Evolutionary conservation across 352 stramenopile genomes (phyloP).

Genomic region (Phytophthora lateralis): DNA sequence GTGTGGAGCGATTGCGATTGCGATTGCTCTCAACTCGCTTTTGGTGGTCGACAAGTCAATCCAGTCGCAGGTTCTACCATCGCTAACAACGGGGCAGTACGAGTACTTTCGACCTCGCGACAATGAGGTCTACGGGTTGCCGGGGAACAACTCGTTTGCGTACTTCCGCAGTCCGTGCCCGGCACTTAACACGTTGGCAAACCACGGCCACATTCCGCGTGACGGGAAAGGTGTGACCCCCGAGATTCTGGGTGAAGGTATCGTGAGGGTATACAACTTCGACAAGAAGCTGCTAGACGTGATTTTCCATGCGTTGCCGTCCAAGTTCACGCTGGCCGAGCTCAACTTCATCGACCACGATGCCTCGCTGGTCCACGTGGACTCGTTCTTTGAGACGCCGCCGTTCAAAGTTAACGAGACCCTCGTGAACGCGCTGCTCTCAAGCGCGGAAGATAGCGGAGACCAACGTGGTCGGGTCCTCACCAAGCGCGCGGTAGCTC

Average conservation of each 20-base stretch:
- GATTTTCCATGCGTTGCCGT: conserved; percentile 21
- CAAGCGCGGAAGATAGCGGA: conserved; percentile 33
- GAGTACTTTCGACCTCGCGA: conserved; percentile 50
- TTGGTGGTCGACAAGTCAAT: conserved; percentile 12
- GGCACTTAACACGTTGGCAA: conserved; percentile 51
- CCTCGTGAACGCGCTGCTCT: conserved; percentile 45
- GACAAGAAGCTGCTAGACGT: conserved; percentile 33
- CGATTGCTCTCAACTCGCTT: conserved; percentile 23
- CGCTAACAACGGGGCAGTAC: conserved; percentile 28
- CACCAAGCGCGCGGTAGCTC: conserved; percentile 43
- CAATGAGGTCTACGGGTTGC: conserved; percentile 47
- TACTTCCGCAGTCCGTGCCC: conserved; percentile 50
- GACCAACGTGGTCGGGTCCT: conserved; percentile 26
- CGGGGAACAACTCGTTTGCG: conserved; percentile 31
- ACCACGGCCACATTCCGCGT: conserved; percentile 55
- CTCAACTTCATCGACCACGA: conserved; percentile 78
- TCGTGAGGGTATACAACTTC: conserved; percentile 59
- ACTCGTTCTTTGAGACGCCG: conserved; percentile 51
- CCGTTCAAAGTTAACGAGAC: conserved; percentile 54
- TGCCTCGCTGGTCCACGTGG: conserved; percentile 63
- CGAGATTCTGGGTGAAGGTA: conserved; percentile 40
- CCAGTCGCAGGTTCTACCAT: background rate
- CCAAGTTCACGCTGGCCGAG: conserved; percentile 46
- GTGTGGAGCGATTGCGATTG: conserved; percentile 17
- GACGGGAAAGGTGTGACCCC: conserved; percentile 40